These are phyloP conservation scores for Lagenaria siceraria DNA, from an alignment of 306 rosid genomes.

Conservation along the genomic window DNA sequence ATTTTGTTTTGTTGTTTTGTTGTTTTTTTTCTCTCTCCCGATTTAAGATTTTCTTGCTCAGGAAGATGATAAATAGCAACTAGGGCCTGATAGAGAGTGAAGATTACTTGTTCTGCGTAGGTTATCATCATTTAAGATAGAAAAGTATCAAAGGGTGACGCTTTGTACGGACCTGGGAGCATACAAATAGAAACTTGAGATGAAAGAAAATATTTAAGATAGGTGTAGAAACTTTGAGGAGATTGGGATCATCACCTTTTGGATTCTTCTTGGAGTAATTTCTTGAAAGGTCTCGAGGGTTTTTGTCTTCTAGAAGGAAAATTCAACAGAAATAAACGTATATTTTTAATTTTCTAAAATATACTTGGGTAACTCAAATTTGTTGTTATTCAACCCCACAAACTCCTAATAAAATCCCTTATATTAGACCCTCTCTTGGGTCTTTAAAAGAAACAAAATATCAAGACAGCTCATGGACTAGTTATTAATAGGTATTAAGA, in stretches of 20 bases:
- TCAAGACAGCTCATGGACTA: too few relatives aligned
- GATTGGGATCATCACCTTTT: not conserved
- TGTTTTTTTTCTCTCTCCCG: not conserved
- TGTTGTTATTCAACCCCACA: too few relatives aligned
- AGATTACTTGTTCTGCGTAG: not conserved
- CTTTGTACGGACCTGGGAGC: not conserved
- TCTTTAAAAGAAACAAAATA: too few relatives aligned
- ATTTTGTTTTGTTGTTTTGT: too few relatives aligned
- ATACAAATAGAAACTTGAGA: not conserved
- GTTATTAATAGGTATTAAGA: too few relatives aligned
- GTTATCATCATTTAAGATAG: not conserved
- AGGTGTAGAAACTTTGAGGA: not conserved
- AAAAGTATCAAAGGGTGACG: not conserved
- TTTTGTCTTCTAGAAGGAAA: not conserved
- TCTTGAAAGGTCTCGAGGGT: not conserved
- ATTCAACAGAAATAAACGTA: not conserved
- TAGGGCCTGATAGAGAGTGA: not conserved
- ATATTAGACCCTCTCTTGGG: too few relatives aligned
- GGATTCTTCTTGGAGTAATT: not conserved
- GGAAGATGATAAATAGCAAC: not conserved
- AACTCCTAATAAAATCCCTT: too few relatives aligned
- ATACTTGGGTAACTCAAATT: too few relatives aligned
- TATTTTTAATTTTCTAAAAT: too few relatives aligned
- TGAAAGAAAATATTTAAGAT: not conserved
- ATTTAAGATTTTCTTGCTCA: not conserved